Base-by-base conservation (phyloP, 495 filamentous ascomycete species). In the Chaetomium cochliodes region DNA sequence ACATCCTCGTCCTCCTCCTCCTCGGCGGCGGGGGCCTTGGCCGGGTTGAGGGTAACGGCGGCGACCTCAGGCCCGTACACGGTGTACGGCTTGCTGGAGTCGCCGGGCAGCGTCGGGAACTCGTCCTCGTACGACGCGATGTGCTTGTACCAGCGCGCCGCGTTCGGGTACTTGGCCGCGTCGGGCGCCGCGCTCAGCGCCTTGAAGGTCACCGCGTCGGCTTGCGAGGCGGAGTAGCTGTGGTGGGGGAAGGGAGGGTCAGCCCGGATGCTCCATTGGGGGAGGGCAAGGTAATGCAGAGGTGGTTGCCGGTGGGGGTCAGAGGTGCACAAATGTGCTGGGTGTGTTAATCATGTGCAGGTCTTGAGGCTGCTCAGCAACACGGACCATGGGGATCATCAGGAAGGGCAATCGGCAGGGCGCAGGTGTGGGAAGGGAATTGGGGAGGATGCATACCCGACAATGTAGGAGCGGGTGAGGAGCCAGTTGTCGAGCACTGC, bases 351-450 rank as follows among this genome's bases (percentile, higher is more conserved):
- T 93, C 93, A 87, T 86, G 75, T 84, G 82, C 89, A 90, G 89
- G 90, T 96, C 92, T 96, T 96, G 92, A 92, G 84, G 88, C 92
- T 88, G 89, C 90, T 97, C 90, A 87, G 92, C 85, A 96, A 96
- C 92, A 97, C 92, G 92, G 93, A 96, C 93, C 91, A 96, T 92
- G 75, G 86, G 71, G 85, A 84, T 94, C 92, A 96, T 96, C 92
- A 94, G 85, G 67, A n/a, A 63, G 42, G 47, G 30, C 7, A 49
- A 49, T 41, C 77, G 20, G 13, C 15, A 8, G 20, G 18, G 56
- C 22, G 6, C 39, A 11, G 5, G 13, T 58, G 41, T 30, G 28
- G 46, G 44, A 33, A 63, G 15, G 25, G 18, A 42, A 50, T 5
- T 5, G 2, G 23, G 26, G 60, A 15, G 58, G 47, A n/a, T 28